These are phyloP conservation scores for Hypomyces rosellus DNA, from an alignment of 2,329 filamentous ascomycete species.

Conservation along the genomic window DNA sequence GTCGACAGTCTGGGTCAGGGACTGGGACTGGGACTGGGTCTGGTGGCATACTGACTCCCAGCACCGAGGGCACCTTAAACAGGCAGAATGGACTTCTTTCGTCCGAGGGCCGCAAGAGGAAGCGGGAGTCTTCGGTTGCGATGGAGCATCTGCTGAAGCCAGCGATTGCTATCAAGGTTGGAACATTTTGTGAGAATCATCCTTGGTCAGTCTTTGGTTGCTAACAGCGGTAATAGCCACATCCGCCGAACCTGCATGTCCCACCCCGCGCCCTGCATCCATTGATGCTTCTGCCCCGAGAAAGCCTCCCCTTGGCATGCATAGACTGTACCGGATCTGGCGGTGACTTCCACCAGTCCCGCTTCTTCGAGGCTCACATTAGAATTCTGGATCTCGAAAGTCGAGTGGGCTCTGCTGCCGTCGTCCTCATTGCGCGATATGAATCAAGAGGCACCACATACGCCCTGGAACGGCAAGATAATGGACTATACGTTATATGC, in stretches of 20 bases:
- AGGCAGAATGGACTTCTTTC: conserved; percentile 24
- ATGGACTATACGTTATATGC: conserved; percentile 60
- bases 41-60: conserved; percentile 34
- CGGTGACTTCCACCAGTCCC: conserved; percentile 45
- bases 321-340: conserved; percentile 51
- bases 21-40: neutral
- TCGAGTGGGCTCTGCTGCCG: conserved; percentile 47
- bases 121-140: conserved; percentile 31
- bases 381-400: conserved; percentile 58
- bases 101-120: conserved; percentile 28
- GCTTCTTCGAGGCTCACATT: conserved; percentile 55
- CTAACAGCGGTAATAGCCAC: conserved; percentile 35
- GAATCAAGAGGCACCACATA: conserved; percentile 50
- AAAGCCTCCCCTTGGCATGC: conserved; percentile 53
- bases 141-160: conserved; percentile 47
- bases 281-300: conserved; percentile 56
- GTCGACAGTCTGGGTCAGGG: conserved; percentile 26
- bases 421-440: conserved; percentile 55
- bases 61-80: conserved; percentile 33
- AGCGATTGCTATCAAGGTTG: conserved; percentile 47
- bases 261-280: conserved; percentile 53
- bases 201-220: neutral
- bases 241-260: conserved; percentile 46
- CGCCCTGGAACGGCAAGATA: conserved; percentile 59
- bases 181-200: conserved; percentile 8